Evolutionary conservation across 1,139 yeast species (phyloP), one percentile per base, ranked within the genome.

Genomic region (Diutina siamensis): DNA sequence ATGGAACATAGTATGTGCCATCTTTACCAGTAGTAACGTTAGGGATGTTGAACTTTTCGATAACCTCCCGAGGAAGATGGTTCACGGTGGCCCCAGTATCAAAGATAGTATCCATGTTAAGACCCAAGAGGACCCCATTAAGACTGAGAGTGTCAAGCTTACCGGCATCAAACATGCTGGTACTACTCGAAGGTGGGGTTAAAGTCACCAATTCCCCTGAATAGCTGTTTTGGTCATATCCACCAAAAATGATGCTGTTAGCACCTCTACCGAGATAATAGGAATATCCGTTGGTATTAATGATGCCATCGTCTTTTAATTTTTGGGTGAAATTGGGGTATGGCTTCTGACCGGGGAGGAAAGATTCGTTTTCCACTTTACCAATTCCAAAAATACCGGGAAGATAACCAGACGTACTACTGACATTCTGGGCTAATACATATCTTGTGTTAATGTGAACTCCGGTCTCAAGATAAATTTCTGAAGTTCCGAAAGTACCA

Each of bases 341-440:
- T 7, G 4, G 38, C 3, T 36, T 21, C 9, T 5, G 28, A 7
- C 28, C 28, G 28, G 28, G 5, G 28, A 25, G 9, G 12, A 4
- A 7, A 2, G 3, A 10, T 17, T 38, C 42, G 9, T 38, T 38
- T n/a, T n/a, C 32, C 10, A 25, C 32, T 25, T 25, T 22, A 15
- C 42, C 51, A 18, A 49, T 33, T 1, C 51, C 51, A 41, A 50
- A 44, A 10, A 50, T 46, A 2, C 52, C 52, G 1, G 32, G 44
- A 20, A 19, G 18, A 25, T 21, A 15, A 3, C 27, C 35, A 20
- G 22, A 4, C 20, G 33, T 40, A 18, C 8, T 17, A 17, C 12
- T 17, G 34, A 18, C 31, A 10, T 20, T 17, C 38, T 28, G 20
- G 25, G 46, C 44, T 31, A 31, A 20, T 3, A 50, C 52, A 28